Evolutionary conservation across 306 rosid genomes (phyloP).

Genomic region (Malus orientalis): DNA sequence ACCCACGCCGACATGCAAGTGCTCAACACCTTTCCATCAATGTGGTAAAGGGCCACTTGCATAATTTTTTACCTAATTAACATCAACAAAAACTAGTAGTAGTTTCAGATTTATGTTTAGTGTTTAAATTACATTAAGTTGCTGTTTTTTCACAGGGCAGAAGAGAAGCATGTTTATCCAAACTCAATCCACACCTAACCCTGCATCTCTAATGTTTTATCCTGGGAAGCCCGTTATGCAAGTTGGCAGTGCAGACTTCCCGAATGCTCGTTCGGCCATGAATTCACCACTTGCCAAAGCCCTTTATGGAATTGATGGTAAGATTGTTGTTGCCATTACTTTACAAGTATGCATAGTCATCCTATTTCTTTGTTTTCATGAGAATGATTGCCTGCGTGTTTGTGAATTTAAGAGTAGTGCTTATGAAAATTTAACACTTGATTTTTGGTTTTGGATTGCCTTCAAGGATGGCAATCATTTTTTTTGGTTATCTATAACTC

Average conservation of each 20-base stretch:
- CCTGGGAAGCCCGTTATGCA: conserved; percentile 81
- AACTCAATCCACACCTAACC: conserved; percentile 65
- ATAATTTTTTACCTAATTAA: not conserved
- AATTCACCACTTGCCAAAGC: conserved; percentile 83
- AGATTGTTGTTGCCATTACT: not conserved
- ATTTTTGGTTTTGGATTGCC: not conserved
- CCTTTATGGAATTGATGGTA: conserved; percentile 71
- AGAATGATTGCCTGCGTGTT: not conserved
- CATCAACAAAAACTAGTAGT: not conserved
- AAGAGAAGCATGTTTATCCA: conserved; percentile 60
- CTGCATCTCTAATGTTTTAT: conserved; percentile 58
- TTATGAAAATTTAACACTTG: not conserved
- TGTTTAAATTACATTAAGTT: no score
- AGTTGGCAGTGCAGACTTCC: conserved; percentile 91
- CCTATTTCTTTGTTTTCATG: not conserved
- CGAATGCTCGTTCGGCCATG: conserved; percentile 79
- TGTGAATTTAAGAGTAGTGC: not conserved
- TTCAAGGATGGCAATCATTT: not conserved
- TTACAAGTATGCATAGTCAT: not conserved
- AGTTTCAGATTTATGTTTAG: not conserved
- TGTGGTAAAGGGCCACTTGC: no score
- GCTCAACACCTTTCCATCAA: no score
- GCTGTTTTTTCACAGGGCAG: conserved; percentile 35
- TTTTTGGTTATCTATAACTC: not conserved
- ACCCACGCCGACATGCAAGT: no score